phyloP scores from a whole-genome alignment of 495 filamentous ascomycete genomes.

The Penicillium subrubescens region DNA sequence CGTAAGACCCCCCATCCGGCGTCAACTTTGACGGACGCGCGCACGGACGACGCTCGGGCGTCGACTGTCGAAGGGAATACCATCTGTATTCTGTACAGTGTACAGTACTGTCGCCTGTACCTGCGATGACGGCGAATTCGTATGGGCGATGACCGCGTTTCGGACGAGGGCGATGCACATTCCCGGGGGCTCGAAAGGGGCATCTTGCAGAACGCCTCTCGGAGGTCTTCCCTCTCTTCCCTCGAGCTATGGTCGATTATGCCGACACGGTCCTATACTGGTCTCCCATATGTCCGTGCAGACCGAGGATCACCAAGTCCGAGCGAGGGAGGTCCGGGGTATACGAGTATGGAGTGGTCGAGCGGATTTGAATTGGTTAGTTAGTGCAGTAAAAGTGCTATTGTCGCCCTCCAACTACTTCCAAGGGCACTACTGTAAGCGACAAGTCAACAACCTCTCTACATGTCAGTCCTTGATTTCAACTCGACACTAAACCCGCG shows the following conservation, averaged over 20 bases:
- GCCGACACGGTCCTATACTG: background rate
- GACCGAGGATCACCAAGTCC: background rate
- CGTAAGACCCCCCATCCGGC: slow-evolving; percentile 15
- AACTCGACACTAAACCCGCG: slow-evolving; percentile 1
- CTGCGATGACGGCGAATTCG: slow-evolving; percentile 4
- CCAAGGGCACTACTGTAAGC: background rate
- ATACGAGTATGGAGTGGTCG: background rate
- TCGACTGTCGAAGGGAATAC: background rate
- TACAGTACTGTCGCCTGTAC: background rate
- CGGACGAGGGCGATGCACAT: background rate
- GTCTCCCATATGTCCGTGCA: background rate
- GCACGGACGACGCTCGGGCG: slow-evolving; percentile 16
- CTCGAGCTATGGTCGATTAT: background rate
- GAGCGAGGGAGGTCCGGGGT: background rate
- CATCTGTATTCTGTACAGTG: too few species aligned
- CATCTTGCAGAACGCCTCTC: slow-evolving; percentile 22
- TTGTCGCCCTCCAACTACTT: background rate
- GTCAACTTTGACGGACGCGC: slow-evolving; percentile 5
- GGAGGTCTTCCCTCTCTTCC: background rate
- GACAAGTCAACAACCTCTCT: background rate
- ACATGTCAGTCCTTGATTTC: background rate
- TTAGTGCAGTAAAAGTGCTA: background rate
- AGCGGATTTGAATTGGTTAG: background rate
- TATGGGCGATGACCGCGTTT: background rate
- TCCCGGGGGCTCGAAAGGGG: slow-evolving; percentile 7